Percentiles rank a stretch among this genome's conserved stretches.
Evolutionary conservation across 768 basidiomycete species (phyloP).

Genomic region (Lactarius deliciosus): DNA sequence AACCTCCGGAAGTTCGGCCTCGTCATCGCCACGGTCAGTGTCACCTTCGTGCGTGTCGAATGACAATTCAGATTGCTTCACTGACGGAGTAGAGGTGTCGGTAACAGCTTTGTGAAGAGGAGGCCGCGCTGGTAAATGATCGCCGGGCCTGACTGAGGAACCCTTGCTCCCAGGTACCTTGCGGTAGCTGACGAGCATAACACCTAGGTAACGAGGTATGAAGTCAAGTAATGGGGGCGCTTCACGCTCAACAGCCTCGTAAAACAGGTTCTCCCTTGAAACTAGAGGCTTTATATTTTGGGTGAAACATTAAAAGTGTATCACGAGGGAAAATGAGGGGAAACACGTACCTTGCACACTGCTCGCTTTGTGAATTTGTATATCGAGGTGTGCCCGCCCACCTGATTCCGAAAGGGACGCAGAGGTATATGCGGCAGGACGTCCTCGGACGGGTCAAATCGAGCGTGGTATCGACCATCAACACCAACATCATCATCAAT

Average conservation of each 20-base stretch:
- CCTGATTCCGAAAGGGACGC: slow-evolving; percentile 95
- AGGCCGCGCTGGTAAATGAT: slow-evolving; percentile 31
- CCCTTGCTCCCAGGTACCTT: slow-evolving; percentile 47
- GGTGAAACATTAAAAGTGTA: slow-evolving; percentile 7
- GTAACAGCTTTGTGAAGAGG: slow-evolving; percentile 35
- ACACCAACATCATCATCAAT: slow-evolving; percentile 27
- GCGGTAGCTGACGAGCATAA: slow-evolving; percentile 97
- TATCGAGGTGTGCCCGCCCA: slow-evolving; percentile 95
- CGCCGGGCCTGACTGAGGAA: slow-evolving; percentile 21
- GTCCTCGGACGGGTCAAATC: slow-evolving; percentile 49
- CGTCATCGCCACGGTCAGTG: slow-evolving; percentile 40
- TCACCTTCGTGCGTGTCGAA: slow-evolving; percentile 42
- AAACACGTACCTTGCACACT: slow-evolving; percentile 86
- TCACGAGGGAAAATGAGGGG: not conserved
- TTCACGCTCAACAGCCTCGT: slow-evolving; percentile 93
- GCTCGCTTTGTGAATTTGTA: slow-evolving; percentile 98
- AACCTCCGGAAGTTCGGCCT: slow-evolving; percentile 92
- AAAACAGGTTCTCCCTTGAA: slow-evolving; percentile 95
- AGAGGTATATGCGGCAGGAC: slow-evolving; percentile 86
- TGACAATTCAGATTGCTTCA: not conserved
- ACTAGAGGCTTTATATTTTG: slow-evolving; percentile 72
- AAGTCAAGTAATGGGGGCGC: slow-evolving; percentile 90
- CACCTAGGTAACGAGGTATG: slow-evolving; percentile 97
- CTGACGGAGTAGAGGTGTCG: slow-evolving; percentile 23
- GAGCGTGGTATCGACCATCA: slow-evolving; percentile 41